Conservation (phyloP, 169 alveolate genomes). For the Babesia sp. region DNA sequence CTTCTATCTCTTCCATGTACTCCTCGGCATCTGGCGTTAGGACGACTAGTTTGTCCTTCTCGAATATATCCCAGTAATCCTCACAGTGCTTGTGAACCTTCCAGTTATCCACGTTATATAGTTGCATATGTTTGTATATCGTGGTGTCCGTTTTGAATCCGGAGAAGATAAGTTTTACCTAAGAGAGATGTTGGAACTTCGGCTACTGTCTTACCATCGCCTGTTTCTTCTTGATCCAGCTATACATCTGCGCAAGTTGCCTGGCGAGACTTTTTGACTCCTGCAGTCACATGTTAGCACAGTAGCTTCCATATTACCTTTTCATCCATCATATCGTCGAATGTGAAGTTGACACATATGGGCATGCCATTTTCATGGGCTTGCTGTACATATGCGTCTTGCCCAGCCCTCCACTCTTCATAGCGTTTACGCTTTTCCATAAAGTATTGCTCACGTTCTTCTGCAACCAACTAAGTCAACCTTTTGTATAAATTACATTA, state of each 20-base stretch:
- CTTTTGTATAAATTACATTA: not conserved
- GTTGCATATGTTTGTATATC: slow-evolving; percentile 22
- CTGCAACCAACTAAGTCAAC: slow-evolving; percentile 1
- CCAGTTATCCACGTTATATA: slow-evolving; percentile 49
- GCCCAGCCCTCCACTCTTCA: not conserved
- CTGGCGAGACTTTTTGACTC: slow-evolving; percentile 62
- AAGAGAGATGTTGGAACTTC: not conserved
- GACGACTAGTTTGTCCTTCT: slow-evolving; percentile 31
- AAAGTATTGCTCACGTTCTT: slow-evolving; percentile 35
- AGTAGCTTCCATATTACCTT: not conserved
- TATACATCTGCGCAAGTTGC: slow-evolving; percentile 51
- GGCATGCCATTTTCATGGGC: slow-evolving; percentile 54
- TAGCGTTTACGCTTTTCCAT: not conserved
- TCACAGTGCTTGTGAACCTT: slow-evolving; percentile 51
- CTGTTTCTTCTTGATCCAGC: slow-evolving; percentile 32
- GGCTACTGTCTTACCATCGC: slow-evolving; percentile 18
- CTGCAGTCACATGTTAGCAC: not conserved
- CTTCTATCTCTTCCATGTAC: slow-evolving; percentile 39
- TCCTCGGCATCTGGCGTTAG: slow-evolving; percentile 66
- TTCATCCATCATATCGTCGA: slow-evolving; percentile 40
- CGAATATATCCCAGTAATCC: slow-evolving; percentile 56
- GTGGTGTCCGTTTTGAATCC: slow-evolving; percentile 22
- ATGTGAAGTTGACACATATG: slow-evolving; percentile 61
- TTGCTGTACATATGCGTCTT: slow-evolving; percentile 16
- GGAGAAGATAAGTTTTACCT: slow-evolving; percentile 47